Evolutionary conservation across 495 filamentous ascomycete genomes (phyloP), one percentile per base, ranked within the genome.

Genomic region (Penicillium desertorum): DNA sequence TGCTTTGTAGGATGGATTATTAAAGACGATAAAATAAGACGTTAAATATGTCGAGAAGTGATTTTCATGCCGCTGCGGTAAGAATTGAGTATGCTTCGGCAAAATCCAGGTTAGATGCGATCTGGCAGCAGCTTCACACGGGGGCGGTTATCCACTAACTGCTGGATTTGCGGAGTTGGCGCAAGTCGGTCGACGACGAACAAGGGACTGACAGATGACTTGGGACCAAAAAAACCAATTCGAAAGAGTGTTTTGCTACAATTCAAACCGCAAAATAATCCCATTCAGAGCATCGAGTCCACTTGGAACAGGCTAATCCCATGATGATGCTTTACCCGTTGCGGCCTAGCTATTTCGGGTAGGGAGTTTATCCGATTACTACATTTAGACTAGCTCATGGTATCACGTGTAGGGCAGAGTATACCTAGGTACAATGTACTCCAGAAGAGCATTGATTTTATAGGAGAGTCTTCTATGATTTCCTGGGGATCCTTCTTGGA

Each of bases 321-420:
- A 62, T 70, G 65, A 64, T 73, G 68, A 73, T 71, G 63, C 66
- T 67, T 73, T 70, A 51, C 70, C 63, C 23, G 16, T 62, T 64
- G 27, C 17, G 54, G 66, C 39, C 46, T 72, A 67, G 71, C 14
- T 32, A 25, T 16, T 12, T 46, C 67, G 71, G 64, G 65, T 36
- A 12, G 30, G 16, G 25, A 16, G 39, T 65, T 65, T 39, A 59
- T 62, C 69, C 64, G 61, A 0, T 16, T 7, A 0, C 54, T 50
- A 51, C 37, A 61, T 64, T 5, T 9, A 60, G 67, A 43, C 34
- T 68, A 65, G 65, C 47, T n/a, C 4, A 36, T 29, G 20, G 3
- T 47, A 48, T 64, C 43, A 55, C 52, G 52, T 55, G 52, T 50
- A 48, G 45, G n/a, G 23, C n/a, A 14, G 36, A 39, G 27, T 47